These are phyloP conservation scores for Gossypium mustelinum DNA, from an alignment of 345 rosid genomes.

Conservation along the genomic window DNA sequence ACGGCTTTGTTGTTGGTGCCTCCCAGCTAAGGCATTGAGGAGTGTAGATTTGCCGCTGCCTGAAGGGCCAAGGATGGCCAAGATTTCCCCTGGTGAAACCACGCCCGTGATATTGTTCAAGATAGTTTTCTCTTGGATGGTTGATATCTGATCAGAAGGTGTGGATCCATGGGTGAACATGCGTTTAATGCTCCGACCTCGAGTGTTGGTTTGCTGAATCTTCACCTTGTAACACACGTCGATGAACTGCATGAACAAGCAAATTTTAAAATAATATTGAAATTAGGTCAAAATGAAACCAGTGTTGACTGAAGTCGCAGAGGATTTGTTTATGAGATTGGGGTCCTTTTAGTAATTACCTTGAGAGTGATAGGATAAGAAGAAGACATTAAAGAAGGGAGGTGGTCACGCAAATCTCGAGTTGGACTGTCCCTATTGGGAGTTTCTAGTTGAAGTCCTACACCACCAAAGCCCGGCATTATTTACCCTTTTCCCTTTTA, in stretches of 20 bases:
- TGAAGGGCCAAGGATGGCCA: slow-evolving; percentile 90
- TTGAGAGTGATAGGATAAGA: slow-evolving; percentile 69
- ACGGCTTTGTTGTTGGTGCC: slow-evolving; percentile 45
- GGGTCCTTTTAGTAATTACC: slow-evolving; percentile 31
- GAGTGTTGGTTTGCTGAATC: slow-evolving; percentile 23
- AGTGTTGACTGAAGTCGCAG: slow-evolving; percentile 15
- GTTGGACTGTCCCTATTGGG: slow-evolving; percentile 36
- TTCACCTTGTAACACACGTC: slow-evolving; percentile 63
- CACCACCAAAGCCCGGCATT: slow-evolving; percentile 38
- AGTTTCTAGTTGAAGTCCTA: slow-evolving; percentile 8
- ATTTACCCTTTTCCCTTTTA: neutral
- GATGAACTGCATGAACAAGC: slow-evolving; percentile 49
- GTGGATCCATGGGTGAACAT: slow-evolving; percentile 25
- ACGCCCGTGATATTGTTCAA: slow-evolving; percentile 67
- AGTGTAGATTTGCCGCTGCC: slow-evolving; percentile 96
- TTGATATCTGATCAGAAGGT: slow-evolving; percentile 25
- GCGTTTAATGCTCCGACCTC: slow-evolving; percentile 32
- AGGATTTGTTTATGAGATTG: neutral
- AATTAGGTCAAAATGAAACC: neutral
- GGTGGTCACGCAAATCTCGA: slow-evolving; percentile 41
- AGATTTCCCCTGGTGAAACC: slow-evolving; percentile 79
- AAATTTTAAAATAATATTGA: neutral
- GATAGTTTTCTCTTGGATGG: slow-evolving; percentile 48
- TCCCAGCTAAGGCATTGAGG: slow-evolving; percentile 68
- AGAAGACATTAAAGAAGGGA: slow-evolving; percentile 47